These are phyloP conservation scores for Mycena sp. DNA, from an alignment of 1,284 basidiomycete species.

Conservation along the genomic window DNA sequence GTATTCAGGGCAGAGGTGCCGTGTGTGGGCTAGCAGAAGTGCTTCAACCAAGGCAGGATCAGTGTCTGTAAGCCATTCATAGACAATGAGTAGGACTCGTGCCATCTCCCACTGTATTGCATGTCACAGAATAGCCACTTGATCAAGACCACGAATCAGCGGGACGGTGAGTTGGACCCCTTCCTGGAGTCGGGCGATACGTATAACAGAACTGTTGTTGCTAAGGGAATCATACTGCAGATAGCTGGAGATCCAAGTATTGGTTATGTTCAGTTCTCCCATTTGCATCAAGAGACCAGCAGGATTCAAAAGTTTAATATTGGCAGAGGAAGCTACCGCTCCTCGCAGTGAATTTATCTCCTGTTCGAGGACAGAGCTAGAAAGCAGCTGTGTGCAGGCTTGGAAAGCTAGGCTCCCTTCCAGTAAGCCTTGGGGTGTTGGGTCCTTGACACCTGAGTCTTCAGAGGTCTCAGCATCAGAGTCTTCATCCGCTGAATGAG, in stretches of 20 bases:
- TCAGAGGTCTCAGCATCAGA: too few species aligned
- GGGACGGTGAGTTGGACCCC: background rate
- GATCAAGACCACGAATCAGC: background rate
- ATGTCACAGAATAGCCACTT: background rate
- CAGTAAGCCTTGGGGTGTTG: too few species aligned
- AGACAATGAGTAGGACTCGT: background rate
- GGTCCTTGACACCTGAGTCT: too few species aligned
- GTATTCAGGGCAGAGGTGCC: background rate
- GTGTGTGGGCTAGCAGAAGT: background rate
- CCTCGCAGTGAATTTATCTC: background rate
- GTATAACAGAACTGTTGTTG: background rate
- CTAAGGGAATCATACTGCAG: background rate
- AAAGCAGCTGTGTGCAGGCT: background rate
- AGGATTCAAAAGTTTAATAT: background rate
- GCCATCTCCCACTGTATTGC: background rate
- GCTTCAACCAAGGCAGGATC: background rate
- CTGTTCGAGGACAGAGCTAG: background rate
- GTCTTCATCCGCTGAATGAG: too few species aligned
- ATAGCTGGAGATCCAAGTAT: background rate
- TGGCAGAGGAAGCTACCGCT: background rate
- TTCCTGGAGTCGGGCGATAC: background rate
- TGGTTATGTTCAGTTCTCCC: background rate
- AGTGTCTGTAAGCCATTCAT: background rate
- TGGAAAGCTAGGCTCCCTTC: too few species aligned
- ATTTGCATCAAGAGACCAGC: background rate